Conservation (phyloP, 2,329 filamentous ascomycete species). For the Grosmannia penicillata region DNA sequence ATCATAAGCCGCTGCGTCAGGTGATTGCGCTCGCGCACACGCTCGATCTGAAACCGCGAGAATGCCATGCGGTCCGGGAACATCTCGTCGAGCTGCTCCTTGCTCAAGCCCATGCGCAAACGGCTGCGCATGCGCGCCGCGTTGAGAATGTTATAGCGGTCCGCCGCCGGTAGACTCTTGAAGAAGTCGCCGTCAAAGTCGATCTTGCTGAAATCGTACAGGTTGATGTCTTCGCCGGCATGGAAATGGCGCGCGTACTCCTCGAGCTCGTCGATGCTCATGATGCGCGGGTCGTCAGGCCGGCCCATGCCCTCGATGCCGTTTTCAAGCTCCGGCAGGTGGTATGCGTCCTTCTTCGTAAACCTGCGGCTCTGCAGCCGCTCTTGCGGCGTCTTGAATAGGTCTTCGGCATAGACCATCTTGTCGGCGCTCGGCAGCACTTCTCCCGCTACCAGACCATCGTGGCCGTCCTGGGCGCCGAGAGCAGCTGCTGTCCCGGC, state of each 20-base stretch:
- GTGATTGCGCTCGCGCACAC: slow-evolving; percentile 83
- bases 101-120: slow-evolving; percentile 87
- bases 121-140: slow-evolving; percentile 78
- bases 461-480: slow-evolving; percentile 18
- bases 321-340: slow-evolving; percentile 73
- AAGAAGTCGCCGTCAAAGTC: slow-evolving; percentile 97
- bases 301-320: slow-evolving; percentile 75
- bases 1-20: slow-evolving; percentile 91
- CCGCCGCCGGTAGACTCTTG: slow-evolving; percentile 71
- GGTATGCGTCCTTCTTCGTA: slow-evolving; percentile 85
- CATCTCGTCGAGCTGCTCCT: slow-evolving; percentile 92
- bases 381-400: slow-evolving; percentile 66
- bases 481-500: neutral
- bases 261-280: slow-evolving; percentile 89
- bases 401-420: slow-evolving; percentile 82
- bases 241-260: slow-evolving; percentile 89
- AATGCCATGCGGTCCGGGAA: slow-evolving; percentile 97
- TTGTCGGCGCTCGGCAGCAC: slow-evolving; percentile 51
- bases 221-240: slow-evolving; percentile 74
- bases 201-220: slow-evolving; percentile 97
- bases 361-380: slow-evolving; percentile 62
- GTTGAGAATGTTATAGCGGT: slow-evolving; percentile 95
- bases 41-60: slow-evolving; percentile 88
- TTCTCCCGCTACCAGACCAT: slow-evolving; percentile 43
- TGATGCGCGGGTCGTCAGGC: slow-evolving; percentile 84